Conservation (phyloP, 768 basidiomycete species). For the Kwoniella sp. region DNA sequence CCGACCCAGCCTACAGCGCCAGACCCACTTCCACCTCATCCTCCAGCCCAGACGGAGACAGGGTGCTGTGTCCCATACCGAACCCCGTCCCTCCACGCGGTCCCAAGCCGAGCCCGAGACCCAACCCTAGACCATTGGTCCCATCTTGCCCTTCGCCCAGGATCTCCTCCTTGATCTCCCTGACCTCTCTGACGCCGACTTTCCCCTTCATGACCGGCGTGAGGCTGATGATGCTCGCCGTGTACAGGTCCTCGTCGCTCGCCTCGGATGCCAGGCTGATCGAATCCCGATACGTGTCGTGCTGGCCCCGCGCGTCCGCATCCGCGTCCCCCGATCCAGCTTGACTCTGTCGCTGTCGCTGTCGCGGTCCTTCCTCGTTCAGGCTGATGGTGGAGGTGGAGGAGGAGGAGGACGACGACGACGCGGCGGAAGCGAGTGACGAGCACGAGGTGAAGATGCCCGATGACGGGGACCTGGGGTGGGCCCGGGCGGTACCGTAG, state of each 20-base stretch:
- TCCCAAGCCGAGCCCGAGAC: conserved; percentile 4
- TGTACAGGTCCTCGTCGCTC: conserved; percentile 41
- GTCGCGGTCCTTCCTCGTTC: not conserved
- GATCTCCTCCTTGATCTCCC: conserved; percentile 16
- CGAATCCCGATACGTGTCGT: conserved; percentile 15
- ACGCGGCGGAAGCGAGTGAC: conserved; percentile 4
- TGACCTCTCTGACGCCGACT: conserved; percentile 8
- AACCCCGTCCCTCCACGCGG: not conserved
- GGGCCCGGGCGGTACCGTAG: conserved; percentile 33
- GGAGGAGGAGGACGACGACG: conserved; percentile 8
- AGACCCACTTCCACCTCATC: conserved; percentile 21
- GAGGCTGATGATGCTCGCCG: conserved; percentile 37
- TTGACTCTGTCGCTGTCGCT: not conserved
- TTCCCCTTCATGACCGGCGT: conserved; percentile 21
- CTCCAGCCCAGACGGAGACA: not conserved
- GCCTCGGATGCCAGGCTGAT: conserved; percentile 33
- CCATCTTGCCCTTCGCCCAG: not conserved
- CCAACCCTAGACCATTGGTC: not conserved
- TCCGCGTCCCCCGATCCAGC: not conserved
- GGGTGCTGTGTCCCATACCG: not conserved
- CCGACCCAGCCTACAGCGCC: conserved; percentile 22
- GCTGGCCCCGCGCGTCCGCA: not conserved
- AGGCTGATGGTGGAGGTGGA: conserved; percentile 11
- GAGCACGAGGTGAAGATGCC: conserved; percentile 26
- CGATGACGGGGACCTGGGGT: conserved; percentile 29